phyloP scores from a whole-genome alignment of 495 filamentous ascomycete species.

The Jackrogersella minutella region DNA sequence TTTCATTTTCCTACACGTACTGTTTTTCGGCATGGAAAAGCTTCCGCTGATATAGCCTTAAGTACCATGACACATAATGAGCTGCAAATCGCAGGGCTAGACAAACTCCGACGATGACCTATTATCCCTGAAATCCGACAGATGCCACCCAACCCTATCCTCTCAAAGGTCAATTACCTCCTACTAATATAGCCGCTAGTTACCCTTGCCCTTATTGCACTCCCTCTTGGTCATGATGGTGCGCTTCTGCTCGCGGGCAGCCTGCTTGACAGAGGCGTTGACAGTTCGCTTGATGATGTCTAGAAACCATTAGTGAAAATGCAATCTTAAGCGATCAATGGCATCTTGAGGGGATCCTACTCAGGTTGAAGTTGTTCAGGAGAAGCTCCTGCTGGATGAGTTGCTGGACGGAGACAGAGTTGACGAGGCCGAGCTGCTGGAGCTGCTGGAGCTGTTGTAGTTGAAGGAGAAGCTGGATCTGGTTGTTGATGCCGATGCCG shows the following conservation, averaged over 20 bases:
- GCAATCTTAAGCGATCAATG: not conserved
- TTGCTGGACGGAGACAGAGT: slow-evolving; percentile 44
- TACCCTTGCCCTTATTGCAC: slow-evolving; percentile 28
- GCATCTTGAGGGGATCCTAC: slow-evolving; percentile 14
- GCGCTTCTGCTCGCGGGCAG: slow-evolving; percentile 34
- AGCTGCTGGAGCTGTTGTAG: slow-evolving; percentile 53
- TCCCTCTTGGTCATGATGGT: slow-evolving; percentile 27
- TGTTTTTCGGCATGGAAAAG: not conserved
- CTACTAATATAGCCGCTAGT: not conserved
- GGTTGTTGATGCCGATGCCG: slow-evolving; percentile 44
- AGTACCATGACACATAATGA: not conserved
- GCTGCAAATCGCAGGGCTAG: slow-evolving; percentile 4
- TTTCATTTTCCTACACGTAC: not conserved
- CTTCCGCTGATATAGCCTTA: not conserved
- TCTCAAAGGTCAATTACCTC: not conserved
- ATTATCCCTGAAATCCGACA: not conserved
- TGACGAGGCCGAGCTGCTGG: slow-evolving; percentile 51
- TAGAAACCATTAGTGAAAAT: slow-evolving; percentile 30
- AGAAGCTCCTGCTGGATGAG: slow-evolving; percentile 49
- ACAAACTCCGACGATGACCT: slow-evolving; percentile 1
- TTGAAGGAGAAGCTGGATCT: slow-evolving; percentile 53
- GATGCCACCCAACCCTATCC: not conserved
- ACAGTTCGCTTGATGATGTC: slow-evolving; percentile 52
- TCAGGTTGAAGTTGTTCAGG: slow-evolving; percentile 48
- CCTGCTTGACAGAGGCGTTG: slow-evolving; percentile 38